Evolutionary conservation across 1,284 basidiomycete species (phyloP).

Genomic region (Ceratobasidium sp.): DNA sequence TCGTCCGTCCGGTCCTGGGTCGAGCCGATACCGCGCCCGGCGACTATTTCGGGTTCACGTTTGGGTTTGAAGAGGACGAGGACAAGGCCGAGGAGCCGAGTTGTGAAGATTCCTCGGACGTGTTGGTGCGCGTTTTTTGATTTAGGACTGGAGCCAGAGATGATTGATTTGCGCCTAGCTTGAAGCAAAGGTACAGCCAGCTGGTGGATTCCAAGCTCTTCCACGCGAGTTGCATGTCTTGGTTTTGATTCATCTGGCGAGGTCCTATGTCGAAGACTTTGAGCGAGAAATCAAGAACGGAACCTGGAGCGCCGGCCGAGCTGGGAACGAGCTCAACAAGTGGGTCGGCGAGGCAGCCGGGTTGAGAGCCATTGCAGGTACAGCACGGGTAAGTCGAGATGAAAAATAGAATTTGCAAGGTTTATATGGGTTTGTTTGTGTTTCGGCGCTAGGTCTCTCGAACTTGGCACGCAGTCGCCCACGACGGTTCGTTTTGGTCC

Average conservation of each 20-base stretch:
- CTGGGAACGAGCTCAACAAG: constrained; percentile 19
- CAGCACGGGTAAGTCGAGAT: neutral
- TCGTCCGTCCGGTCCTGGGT: neutral
- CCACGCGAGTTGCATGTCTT: constrained; percentile 76
- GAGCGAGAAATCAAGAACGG: constrained; percentile 31
- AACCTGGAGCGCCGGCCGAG: constrained; percentile 13
- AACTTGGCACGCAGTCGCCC: constrained; percentile 76
- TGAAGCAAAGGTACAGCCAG: no score
- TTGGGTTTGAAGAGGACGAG: neutral
- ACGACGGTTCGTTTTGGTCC: constrained; percentile 88
- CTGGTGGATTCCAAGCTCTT: constrained; percentile 54
- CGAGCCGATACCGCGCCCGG: constrained; percentile 4
- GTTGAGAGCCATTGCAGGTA: constrained; percentile 34
- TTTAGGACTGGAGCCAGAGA: no score
- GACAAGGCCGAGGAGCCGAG: neutral
- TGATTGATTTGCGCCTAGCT: no score
- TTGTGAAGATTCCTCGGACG: neutral
- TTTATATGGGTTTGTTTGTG: no score
- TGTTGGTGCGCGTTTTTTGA: no score
- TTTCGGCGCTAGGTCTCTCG: constrained; percentile 87
- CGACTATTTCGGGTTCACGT: neutral
- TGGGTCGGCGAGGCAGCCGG: constrained; percentile 48
- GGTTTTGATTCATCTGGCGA: constrained; percentile 63
- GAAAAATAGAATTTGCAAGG: neutral
- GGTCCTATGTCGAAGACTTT: constrained; percentile 37